Conservation (phyloP, 106 monocot species). For the Allium sativum region DNA sequence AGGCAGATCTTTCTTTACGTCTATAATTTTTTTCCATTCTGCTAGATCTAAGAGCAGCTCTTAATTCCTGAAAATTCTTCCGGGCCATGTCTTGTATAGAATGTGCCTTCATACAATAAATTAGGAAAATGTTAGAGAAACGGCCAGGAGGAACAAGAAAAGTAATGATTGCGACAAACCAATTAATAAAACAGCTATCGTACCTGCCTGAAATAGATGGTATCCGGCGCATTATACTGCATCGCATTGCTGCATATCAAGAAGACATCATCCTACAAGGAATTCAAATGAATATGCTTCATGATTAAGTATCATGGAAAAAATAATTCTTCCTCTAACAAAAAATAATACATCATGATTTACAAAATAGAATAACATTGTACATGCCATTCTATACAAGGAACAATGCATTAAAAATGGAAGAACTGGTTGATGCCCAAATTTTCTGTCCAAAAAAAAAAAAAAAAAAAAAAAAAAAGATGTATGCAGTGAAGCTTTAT, state of each 20-base stretch:
- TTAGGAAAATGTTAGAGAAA: slow-evolving; percentile 1
- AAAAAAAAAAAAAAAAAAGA: no score
- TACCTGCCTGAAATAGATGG: slow-evolving; percentile 54
- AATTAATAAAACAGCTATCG: neutral
- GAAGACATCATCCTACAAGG: slow-evolving; percentile 63
- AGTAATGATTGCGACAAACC: neutral
- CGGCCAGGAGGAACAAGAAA: neutral
- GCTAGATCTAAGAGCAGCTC: slow-evolving; percentile 21
- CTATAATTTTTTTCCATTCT: slow-evolving; percentile 22
- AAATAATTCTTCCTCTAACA: no score
- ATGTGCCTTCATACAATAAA: slow-evolving; percentile 39
- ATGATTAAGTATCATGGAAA: no score
- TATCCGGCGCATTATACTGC: slow-evolving; percentile 78
- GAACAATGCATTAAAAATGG: no score
- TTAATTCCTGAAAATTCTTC: slow-evolving; percentile 54
- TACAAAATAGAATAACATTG: no score
- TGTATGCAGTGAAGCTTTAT: no score
- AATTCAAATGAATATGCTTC: neutral
- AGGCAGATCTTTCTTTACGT: slow-evolving; percentile 16
- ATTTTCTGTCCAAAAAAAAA: no score
- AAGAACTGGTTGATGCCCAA: no score
- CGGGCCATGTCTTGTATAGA: slow-evolving; percentile 86
- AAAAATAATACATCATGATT: no score
- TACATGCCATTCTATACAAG: no score
- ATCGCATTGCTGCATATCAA: slow-evolving; percentile 74